A percentile compares a stretch with the other conserved stretches of the same genome.
Conservation (phyloP, 1,139 yeast species). For the Hansenula sp. region DNA sequence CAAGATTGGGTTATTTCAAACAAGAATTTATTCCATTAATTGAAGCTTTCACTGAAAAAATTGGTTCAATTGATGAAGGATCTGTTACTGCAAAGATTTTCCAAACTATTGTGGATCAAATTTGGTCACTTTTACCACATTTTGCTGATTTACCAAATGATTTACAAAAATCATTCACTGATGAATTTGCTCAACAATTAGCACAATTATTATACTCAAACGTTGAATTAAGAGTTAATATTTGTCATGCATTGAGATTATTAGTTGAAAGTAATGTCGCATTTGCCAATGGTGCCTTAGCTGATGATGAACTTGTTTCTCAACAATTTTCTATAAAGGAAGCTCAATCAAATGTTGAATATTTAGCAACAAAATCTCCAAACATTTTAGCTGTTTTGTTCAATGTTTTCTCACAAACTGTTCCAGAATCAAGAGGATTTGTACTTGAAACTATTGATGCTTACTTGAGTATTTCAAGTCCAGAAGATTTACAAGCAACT, state of each 20-base stretch:
- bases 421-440: conserved; percentile 78
- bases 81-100: conserved; percentile 72
- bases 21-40: conserved; percentile 63
- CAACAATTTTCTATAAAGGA: conserved; percentile 56
- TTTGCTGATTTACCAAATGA: conserved; percentile 88
- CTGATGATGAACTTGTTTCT: conserved; percentile 51
- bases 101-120: conserved; percentile 80
- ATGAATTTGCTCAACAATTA: conserved; percentile 71
- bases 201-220: conserved; percentile 72
- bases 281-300: conserved; percentile 55
- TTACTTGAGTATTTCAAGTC: conserved; percentile 66
- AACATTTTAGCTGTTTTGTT: conserved; percentile 83
- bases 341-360: conserved; percentile 55
- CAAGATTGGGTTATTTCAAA: conserved; percentile 62
- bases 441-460: conserved; percentile 83
- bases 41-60: conserved; percentile 46
- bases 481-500: conserved; percentile 63
- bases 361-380: conserved; percentile 59
- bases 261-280: conserved; percentile 74
- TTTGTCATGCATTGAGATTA: conserved; percentile 77
- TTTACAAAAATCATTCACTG: conserved; percentile 56
- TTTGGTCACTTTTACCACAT: conserved; percentile 88
- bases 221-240: conserved; percentile 67
- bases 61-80: conserved; percentile 34
- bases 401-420: conserved; percentile 85